Evolutionary conservation across 495 filamentous ascomycete genomes (phyloP).

Genomic region (Penicillium dipodomyicola): DNA sequence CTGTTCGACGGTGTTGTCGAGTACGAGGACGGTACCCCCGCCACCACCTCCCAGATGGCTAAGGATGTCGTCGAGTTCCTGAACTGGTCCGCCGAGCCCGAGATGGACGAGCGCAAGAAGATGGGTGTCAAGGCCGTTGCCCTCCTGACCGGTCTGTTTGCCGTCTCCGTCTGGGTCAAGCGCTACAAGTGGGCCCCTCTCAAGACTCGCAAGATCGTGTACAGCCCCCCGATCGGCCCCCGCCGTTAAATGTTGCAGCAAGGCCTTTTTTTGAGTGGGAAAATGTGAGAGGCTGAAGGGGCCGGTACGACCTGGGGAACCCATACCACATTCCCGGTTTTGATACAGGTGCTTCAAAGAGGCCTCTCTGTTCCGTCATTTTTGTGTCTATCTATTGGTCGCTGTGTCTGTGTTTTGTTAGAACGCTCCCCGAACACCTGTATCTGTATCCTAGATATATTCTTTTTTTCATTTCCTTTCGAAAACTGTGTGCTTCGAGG

Average conservation of each 20-base stretch:
- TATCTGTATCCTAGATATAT: constrained; percentile 53
- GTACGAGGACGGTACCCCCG: constrained; percentile 95
- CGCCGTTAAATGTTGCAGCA: constrained; percentile 40
- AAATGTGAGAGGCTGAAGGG: constrained; percentile 35
- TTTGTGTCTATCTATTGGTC: constrained; percentile 36
- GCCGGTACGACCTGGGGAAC: constrained; percentile 31
- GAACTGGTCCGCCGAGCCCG: constrained; percentile 98
- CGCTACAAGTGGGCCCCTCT: constrained; percentile 95
- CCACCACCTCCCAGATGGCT: constrained; percentile 96
- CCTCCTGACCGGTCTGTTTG: constrained; percentile 73
- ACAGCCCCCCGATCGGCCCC: constrained; percentile 65
- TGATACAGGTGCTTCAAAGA: constrained; percentile 25
- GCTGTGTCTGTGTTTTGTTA: constrained; percentile 44
- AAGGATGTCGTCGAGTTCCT: constrained; percentile 99
- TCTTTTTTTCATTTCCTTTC: constrained; percentile 41
- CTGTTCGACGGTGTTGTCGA: constrained; percentile 97
- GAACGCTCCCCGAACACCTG: constrained; percentile 45
- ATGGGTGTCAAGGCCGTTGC: constrained; percentile 96
- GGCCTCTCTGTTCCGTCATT: constrained; percentile 30
- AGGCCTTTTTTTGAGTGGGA: constrained; percentile 35
- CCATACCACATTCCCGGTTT: constrained; percentile 28
- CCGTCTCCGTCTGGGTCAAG: constrained; percentile 96
- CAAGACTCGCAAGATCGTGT: constrained; percentile 91
- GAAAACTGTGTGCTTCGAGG: constrained; percentile 44
- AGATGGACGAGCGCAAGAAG: constrained; percentile 98